Base-by-base conservation (phyloP, 768 basidiomycete species). In the Tephrocybe rancida region DNA sequence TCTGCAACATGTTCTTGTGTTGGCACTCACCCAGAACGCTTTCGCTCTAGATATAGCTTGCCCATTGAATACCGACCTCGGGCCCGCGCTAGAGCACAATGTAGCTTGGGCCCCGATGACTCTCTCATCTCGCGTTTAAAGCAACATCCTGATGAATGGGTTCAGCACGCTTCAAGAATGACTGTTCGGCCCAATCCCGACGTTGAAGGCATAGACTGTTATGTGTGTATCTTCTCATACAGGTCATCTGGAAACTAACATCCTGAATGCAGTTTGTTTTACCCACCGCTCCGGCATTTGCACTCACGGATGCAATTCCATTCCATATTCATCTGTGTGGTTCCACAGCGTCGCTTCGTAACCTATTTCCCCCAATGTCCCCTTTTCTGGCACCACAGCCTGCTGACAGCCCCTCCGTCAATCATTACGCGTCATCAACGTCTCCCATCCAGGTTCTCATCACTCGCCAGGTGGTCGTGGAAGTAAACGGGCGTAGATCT, bases 71-170 rank as follows among this genome's bases (percentile, higher is more conserved):
- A 79, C 58, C 64, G 65, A 24, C 84, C 83, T 2, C 75, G 73
- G 38, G 73, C 72, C 44, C 73, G 35, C 7, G 35, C 35, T 37
- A 37, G 81, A n/a, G 76, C 84, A 1, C 69, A 66, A 43, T 67
- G 73, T 16, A 78, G 79, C 2, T 68, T 81, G 11, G 66, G 76
- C 27, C 62, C 73, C n/a, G 41, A 64, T 29, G 69, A 77, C 24
- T 67, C 75, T 3, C 78, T 83, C 50, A 65, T 80, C 55, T 70
- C 73, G 5, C 78, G 78, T 0, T 63, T 86, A 52, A 86, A 85
- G 60, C 65, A 72, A 0, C 66, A 73, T 2, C 83, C 85, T 5
- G 82, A 83, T 46, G 85, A 85, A 58, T 86, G 83, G 84, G 67
- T 69, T 46, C 79, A 86, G 61, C 64, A 79, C n/a, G 54, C 75